These are phyloP conservation scores for Septoria petroselini DNA, from an alignment of 2,329 filamentous ascomycete species.

Conservation along the genomic window DNA sequence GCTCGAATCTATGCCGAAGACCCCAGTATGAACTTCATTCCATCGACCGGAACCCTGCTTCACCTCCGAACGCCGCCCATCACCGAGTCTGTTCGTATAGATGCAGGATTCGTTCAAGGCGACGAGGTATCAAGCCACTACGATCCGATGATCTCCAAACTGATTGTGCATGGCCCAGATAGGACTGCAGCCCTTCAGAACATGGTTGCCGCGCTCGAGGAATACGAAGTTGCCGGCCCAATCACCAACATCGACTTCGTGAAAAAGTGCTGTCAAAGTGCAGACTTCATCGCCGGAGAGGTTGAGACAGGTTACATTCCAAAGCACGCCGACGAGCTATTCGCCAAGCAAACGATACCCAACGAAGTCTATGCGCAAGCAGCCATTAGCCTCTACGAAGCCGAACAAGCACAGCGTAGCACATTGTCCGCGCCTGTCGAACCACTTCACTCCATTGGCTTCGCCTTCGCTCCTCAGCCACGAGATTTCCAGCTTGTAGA, in stretches of 20 bases:
- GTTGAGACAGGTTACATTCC: constrained; percentile 96
- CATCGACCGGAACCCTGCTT: constrained; percentile 83
- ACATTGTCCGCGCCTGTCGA: constrained; percentile 26
- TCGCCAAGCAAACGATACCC: constrained; percentile 54
- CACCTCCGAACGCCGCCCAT: constrained; percentile 72
- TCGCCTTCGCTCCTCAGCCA: constrained; percentile 58
- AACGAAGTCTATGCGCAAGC: constrained; percentile 83
- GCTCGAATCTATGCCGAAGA: constrained; percentile 96
- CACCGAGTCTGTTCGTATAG: constrained; percentile 76
- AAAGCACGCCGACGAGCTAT: constrained; percentile 77
- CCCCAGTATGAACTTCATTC: constrained; percentile 85
- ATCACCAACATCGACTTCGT: constrained; percentile 97
- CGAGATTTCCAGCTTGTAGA: constrained; percentile 59
- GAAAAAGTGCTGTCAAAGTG: constrained; percentile 77
- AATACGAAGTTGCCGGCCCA: constrained; percentile 89
- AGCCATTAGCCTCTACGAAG: constrained; percentile 64
- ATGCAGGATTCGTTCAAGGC: constrained; percentile 87
- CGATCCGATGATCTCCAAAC: constrained; percentile 97
- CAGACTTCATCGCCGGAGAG: constrained; percentile 78
- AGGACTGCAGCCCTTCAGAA: constrained; percentile 79
- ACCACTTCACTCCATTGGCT: constrained; percentile 49
- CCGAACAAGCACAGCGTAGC: constrained; percentile 48
- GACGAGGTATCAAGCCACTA: constrained; percentile 93
- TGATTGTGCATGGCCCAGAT: constrained; percentile 81
- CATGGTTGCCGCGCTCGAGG: constrained; percentile 72